Conservation (phyloP, 2,329 filamentous ascomycete genomes). For the Sporothrix pseudoabietina region DNA sequence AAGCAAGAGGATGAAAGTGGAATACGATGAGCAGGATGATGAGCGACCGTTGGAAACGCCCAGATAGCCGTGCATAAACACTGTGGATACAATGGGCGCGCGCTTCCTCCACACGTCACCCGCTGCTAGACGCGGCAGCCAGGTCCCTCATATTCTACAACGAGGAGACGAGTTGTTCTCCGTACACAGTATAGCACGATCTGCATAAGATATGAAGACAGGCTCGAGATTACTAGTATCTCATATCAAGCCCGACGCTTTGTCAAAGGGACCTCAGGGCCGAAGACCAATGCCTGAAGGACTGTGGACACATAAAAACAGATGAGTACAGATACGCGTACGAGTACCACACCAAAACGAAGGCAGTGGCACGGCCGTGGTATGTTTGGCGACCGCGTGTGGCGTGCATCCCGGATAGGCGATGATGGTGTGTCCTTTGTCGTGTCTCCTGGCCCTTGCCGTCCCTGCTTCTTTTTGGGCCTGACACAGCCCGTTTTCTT, state of each 20-base stretch:
- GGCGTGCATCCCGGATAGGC: neutral
- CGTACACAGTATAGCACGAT: neutral
- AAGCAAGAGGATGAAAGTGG: neutral
- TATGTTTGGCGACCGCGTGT: neutral
- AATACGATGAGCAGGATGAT: neutral
- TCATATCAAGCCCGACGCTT: neutral
- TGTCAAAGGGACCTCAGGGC: neutral
- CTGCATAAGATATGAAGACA: neutral
- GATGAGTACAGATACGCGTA: neutral
- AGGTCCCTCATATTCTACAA: neutral
- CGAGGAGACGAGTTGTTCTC: neutral
- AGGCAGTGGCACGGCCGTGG: neutral
- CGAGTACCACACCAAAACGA: neutral
- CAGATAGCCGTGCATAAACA: constrained; percentile 18
- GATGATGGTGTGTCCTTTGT: neutral
- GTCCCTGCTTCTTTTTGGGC: neutral
- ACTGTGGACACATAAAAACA: neutral
- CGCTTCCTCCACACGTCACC: constrained; percentile 17
- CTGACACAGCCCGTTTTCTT: neutral
- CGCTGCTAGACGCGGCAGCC: constrained; percentile 7
- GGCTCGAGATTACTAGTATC: neutral
- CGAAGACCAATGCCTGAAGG: neutral
- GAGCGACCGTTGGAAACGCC: constrained; percentile 8
- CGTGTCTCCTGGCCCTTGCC: neutral
- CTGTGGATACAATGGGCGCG: constrained; percentile 15